Conservation (phyloP, 129 eudicot species). For the Sambucus nigra region DNA sequence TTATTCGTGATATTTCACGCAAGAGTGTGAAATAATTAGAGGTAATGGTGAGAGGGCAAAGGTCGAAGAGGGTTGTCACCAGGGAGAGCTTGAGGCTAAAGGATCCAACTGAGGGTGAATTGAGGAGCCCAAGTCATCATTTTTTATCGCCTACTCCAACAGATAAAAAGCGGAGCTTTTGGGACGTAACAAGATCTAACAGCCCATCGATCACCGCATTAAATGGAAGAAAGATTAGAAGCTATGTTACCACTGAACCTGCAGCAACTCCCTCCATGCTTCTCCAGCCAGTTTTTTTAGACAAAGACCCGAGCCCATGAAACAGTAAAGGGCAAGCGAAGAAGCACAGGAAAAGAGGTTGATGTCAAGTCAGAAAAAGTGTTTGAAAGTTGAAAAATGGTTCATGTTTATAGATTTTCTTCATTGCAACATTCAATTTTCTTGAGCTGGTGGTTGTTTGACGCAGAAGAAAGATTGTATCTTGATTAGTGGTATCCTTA, state of each 20-base stretch:
- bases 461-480: no score
- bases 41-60: slow-evolving; percentile 16
- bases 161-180: slow-evolving; percentile 61
- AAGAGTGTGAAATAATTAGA: slow-evolving; percentile 29
- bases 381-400: no score
- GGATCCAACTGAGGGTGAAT: slow-evolving; percentile 30
- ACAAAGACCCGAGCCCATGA: slow-evolving; percentile 33
- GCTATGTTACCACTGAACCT: slow-evolving; percentile 44
- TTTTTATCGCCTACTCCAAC: slow-evolving; percentile 57
- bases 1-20: slow-evolving; percentile 44
- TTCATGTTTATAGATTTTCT: no score
- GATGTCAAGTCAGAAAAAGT: no score
- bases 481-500: no score
- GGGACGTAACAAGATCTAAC: slow-evolving; percentile 78
- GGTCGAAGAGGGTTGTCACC: slow-evolving; percentile 24
- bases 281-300: slow-evolving; percentile 88
- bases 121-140: slow-evolving; percentile 56
- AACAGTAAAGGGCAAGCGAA: slow-evolving; percentile 15
- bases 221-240: slow-evolving; percentile 67
- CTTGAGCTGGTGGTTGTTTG: no score
- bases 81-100: slow-evolving; percentile 38
- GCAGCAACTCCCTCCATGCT: slow-evolving; percentile 66
- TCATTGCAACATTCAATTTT: no score
- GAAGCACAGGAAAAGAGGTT: no score
- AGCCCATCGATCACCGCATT: slow-evolving; percentile 60